Evolutionary conservation across 441 rosid genomes (phyloP).

Genomic region (Flueggea neowawraea): DNA sequence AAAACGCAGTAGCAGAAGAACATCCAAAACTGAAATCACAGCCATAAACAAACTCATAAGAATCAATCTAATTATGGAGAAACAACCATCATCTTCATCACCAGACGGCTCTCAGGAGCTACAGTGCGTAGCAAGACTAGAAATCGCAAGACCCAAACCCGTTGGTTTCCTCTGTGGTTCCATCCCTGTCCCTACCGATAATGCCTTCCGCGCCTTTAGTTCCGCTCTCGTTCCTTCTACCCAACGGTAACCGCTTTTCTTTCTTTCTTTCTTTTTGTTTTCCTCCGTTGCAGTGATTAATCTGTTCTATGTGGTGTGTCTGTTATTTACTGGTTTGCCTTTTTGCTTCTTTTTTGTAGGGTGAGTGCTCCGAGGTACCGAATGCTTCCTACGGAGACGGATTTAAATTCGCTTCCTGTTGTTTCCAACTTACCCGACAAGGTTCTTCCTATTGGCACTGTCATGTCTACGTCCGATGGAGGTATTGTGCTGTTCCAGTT

Average conservation of each 20-base stretch:
- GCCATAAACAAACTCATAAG: too few species aligned
- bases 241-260: conserved; percentile 39
- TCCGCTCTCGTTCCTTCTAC: conserved; percentile 69
- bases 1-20: too few species aligned
- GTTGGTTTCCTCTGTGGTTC: conserved; percentile 91
- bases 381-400: conserved; percentile 77
- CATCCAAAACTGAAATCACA: too few species aligned
- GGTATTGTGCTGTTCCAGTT: conserved; percentile 28
- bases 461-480: conserved; percentile 54
- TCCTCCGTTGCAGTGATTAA: not conserved
- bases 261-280: not conserved
- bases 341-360: conserved; percentile 25
- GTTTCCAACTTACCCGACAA: conserved; percentile 57
- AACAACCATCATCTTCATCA: conserved; percentile 28
- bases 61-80: conserved; percentile 33
- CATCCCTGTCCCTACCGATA: conserved; percentile 82
- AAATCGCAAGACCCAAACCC: conserved; percentile 63
- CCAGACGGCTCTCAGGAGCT: conserved; percentile 49
- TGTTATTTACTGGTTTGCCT: conserved; percentile 1
- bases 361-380: conserved; percentile 74
- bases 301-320: not conserved
- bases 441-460: conserved; percentile 60
- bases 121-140: conserved; percentile 76
- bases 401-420: conserved; percentile 73
- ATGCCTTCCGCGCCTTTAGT: conserved; percentile 58